Conservation (phyloP, 2,329 filamentous ascomycete genomes). For the Tolypocladium nubicola region DNA sequence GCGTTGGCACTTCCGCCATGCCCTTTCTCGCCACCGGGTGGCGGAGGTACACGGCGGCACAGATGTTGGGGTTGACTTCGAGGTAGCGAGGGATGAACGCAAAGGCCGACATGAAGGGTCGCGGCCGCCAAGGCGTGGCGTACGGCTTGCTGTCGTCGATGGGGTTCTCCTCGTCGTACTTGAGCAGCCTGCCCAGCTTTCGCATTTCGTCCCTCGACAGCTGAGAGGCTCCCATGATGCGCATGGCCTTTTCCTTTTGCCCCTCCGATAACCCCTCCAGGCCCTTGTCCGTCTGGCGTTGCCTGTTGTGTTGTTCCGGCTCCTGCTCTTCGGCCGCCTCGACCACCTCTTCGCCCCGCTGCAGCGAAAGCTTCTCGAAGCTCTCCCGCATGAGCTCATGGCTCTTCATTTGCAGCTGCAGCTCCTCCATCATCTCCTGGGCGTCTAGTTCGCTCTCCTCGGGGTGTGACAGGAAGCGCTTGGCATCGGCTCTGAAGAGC, state of each 20-base stretch:
- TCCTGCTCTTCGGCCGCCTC: conserved; percentile 8
- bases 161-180: conserved; percentile 62
- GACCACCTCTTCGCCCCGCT: conserved; percentile 2
- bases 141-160: conserved; percentile 73
- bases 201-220: conserved; percentile 39
- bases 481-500: conserved; percentile 56
- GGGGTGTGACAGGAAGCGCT: conserved; percentile 43
- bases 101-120: conserved; percentile 81
- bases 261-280: conserved; percentile 21
- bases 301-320: conserved; percentile 15
- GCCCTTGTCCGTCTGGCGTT: conserved; percentile 22
- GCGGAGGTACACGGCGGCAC: conserved; percentile 85
- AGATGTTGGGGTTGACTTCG: conserved; percentile 96
- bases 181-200: conserved; percentile 46
- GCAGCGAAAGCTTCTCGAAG: conserved; percentile 18
- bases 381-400: conserved; percentile 18
- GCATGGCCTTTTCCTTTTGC: conserved; percentile 20
- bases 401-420: conserved; percentile 21
- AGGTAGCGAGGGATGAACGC: conserved; percentile 92
- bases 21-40: conserved; percentile 86
- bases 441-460: conserved; percentile 17
- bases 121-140: conserved; percentile 78
- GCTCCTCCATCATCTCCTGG: conserved; percentile 18
- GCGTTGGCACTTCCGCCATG: conserved; percentile 72
- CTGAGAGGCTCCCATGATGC: conserved; percentile 20